Conservation (phyloP, 495 filamentous ascomycete species). For the Amniculicola lignicola region DNA sequence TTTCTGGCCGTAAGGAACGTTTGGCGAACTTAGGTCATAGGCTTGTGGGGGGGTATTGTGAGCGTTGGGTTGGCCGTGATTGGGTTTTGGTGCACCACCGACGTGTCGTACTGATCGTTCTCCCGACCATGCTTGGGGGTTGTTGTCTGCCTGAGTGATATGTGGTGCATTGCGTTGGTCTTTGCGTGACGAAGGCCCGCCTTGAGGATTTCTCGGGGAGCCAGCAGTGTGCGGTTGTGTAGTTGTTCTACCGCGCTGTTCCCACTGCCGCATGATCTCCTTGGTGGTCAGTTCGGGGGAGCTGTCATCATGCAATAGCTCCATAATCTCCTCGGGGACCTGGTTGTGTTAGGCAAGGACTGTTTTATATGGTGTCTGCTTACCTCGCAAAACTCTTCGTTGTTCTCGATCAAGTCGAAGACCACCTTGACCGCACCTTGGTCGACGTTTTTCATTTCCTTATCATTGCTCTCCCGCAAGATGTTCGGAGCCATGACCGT, state of each 20-base stretch:
- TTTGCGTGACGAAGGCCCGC: slow-evolving; percentile 47
- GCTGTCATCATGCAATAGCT: slow-evolving; percentile 77
- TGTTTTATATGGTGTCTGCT: slow-evolving; percentile 48
- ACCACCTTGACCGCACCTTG: slow-evolving; percentile 78
- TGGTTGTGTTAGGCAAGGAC: slow-evolving; percentile 39
- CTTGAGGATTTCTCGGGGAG: slow-evolving; percentile 48
- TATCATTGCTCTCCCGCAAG: slow-evolving; percentile 64
- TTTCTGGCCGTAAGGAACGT: slow-evolving; percentile 28
- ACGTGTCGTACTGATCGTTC: slow-evolving; percentile 79
- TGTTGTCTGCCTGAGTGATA: slow-evolving; percentile 69
- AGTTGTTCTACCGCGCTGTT: slow-evolving; percentile 70
- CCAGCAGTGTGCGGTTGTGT: slow-evolving; percentile 18
- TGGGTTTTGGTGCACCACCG: slow-evolving; percentile 52
- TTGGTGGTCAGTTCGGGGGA: slow-evolving; percentile 89
- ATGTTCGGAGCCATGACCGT: slow-evolving; percentile 99
- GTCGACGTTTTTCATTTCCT: slow-evolving; percentile 51
- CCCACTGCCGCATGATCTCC: slow-evolving; percentile 77
- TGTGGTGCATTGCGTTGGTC: slow-evolving; percentile 49
- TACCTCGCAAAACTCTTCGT: slow-evolving; percentile 96
- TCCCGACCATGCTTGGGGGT: slow-evolving; percentile 74
- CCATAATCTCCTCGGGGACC: slow-evolving; percentile 90
- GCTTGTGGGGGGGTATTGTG: slow-evolving; percentile 29
- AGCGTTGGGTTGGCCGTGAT: slow-evolving; percentile 11
- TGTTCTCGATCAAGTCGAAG: slow-evolving; percentile 81
- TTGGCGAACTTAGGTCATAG: slow-evolving; percentile 29